Evolutionary conservation across 1,284 basidiomycete genomes (phyloP).

Genomic region (Boletellus dicymbophilus): DNA sequence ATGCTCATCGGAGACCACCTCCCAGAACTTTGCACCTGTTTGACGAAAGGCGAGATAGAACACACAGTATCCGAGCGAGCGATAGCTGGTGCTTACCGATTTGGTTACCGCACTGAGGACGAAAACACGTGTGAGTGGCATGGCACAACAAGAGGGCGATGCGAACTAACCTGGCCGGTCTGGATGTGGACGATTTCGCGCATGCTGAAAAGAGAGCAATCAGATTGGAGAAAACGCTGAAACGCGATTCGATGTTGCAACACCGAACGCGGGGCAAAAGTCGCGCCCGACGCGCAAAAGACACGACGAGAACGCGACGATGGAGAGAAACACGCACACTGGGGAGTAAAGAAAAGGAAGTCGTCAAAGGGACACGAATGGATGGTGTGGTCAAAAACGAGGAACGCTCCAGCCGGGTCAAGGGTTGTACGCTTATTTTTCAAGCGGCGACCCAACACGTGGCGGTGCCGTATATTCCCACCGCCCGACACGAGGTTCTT

Average conservation of each 20-base stretch:
- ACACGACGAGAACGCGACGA: constrained; percentile 19
- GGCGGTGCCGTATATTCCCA: constrained; percentile 28
- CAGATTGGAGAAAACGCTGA: constrained; percentile 25
- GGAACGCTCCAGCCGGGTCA: constrained; percentile 35
- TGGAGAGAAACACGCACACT: constrained; percentile 29
- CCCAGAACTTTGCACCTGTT: constrained; percentile 97
- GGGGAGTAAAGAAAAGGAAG: constrained; percentile 19
- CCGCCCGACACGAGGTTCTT: constrained; percentile 6
- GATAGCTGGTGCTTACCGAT: constrained; percentile 63
- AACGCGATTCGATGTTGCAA: constrained; percentile 40
- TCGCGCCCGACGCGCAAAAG: constrained; percentile 27
- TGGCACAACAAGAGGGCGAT: neutral
- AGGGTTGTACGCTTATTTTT: constrained; percentile 41
- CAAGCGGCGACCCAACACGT: constrained; percentile 34
- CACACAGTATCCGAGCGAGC: constrained; percentile 1
- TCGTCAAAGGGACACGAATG: constrained; percentile 36
- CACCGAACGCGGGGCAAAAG: constrained; percentile 38
- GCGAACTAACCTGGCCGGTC: constrained; percentile 80
- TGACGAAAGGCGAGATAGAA: constrained; percentile 7
- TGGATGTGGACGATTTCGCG: constrained; percentile 98
- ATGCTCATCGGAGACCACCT: constrained; percentile 97
- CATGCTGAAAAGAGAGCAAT: constrained; percentile 60
- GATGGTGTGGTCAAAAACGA: constrained; percentile 39
- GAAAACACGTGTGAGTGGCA: constrained; percentile 20
- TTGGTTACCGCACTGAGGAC: constrained; percentile 91